Conservation (phyloP, 1,284 basidiomycete species). For the Melanopsichium pennsylvanicum region DNA sequence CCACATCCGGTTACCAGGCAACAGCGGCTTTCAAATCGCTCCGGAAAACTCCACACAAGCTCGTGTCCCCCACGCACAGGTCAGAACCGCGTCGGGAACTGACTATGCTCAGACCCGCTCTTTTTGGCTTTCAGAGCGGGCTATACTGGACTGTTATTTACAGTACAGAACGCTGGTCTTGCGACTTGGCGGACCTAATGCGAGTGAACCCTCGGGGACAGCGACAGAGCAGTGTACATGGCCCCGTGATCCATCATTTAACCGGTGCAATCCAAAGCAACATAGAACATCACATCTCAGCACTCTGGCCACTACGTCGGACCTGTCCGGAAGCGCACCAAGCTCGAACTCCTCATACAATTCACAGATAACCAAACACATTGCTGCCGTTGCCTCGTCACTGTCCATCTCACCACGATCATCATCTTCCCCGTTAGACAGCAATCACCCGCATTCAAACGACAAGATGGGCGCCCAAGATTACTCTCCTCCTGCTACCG, state of each 20-base stretch:
- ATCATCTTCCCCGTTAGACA: neutral
- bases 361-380: neutral
- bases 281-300: no score
- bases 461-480: constrained; percentile 48
- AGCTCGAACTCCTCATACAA: neutral
- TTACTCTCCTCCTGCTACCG: constrained; percentile 55
- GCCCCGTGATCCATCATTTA: constrained; percentile 18
- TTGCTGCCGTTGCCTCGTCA: neutral
- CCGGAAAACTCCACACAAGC: constrained; percentile 25
- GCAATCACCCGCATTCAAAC: neutral
- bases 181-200: no score
- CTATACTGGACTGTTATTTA: no score
- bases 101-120: constrained; percentile 17
- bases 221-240: no score
- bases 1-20: constrained; percentile 12
- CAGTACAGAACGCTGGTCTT: no score
- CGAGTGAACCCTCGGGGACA: no score
- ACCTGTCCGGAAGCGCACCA: constrained; percentile 13
- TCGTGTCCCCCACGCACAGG: neutral
- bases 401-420: neutral
- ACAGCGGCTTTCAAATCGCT: constrained; percentile 28
- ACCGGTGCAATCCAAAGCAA: constrained; percentile 4
- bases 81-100: neutral
- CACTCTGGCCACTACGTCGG: no score
- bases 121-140: constrained; percentile 1